Conservation (phyloP, 208 protist species). For the Porcisia hertigi region DNA sequence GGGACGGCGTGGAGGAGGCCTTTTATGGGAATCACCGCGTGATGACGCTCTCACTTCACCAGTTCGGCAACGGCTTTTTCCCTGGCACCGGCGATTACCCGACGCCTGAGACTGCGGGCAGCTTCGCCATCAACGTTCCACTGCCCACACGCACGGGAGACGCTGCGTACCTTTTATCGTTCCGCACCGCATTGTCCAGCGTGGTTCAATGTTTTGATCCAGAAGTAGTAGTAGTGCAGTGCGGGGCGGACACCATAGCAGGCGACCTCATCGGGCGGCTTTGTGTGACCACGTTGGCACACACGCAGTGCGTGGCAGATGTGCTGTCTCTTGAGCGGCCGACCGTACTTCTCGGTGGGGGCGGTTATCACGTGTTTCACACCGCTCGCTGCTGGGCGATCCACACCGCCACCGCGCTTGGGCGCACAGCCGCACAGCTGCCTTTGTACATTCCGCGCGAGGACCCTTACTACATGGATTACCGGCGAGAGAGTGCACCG, state of each 20-base stretch:
- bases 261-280: slow-evolving; percentile 97
- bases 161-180: slow-evolving; percentile 92
- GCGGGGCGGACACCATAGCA: slow-evolving; percentile 97
- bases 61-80: slow-evolving; percentile 97
- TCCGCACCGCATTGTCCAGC: slow-evolving; percentile 92
- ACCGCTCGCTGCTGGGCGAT: slow-evolving; percentile 99
- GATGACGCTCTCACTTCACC: slow-evolving; percentile 99
- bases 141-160: slow-evolving; percentile 96
- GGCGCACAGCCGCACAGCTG: slow-evolving; percentile 48
- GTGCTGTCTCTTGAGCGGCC: slow-evolving; percentile 94
- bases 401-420: slow-evolving; percentile 93
- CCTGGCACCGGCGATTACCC: slow-evolving; percentile 95
- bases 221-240: slow-evolving; percentile 98
- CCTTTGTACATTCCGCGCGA: slow-evolving; percentile 67
- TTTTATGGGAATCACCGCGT: slow-evolving; percentile 99
- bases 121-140: slow-evolving; percentile 95
- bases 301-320: slow-evolving; percentile 95
- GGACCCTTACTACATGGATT: slow-evolving; percentile 80
- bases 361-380: slow-evolving; percentile 99
- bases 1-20: slow-evolving; percentile 99
- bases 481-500: slow-evolving; percentile 60
- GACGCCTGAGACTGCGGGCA: slow-evolving; percentile 33
- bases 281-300: slow-evolving; percentile 93
- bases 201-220: slow-evolving; percentile 95
- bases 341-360: slow-evolving; percentile 97